Conservation (phyloP, 768 basidiomycete genomes). For the Lactarius psammicola region DNA sequence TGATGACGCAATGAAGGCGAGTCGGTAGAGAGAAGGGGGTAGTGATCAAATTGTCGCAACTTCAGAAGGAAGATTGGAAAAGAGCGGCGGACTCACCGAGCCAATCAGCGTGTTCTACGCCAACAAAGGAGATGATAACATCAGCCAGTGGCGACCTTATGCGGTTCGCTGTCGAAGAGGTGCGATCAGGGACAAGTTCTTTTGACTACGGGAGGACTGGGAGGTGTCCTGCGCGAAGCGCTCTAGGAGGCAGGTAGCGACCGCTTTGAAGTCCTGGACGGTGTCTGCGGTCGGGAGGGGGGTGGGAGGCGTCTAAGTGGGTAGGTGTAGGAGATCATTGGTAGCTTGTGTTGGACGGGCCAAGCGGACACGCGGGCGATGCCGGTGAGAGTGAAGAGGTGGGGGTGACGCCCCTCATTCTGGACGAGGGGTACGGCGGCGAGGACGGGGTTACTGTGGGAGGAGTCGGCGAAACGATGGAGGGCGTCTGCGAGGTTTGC, state of each 20-base stretch:
- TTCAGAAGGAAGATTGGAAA: no score
- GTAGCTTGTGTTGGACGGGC: constrained; percentile 46
- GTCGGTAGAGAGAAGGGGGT: constrained; percentile 54
- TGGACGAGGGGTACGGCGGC: constrained; percentile 60
- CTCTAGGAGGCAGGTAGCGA: constrained; percentile 65
- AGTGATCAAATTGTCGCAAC: no score
- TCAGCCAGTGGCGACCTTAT: constrained; percentile 72
- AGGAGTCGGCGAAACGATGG: constrained; percentile 63
- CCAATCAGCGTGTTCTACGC: constrained; percentile 67
- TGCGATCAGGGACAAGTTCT: constrained; percentile 68
- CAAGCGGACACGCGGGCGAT: constrained; percentile 66
- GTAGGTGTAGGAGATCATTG: constrained; percentile 42
- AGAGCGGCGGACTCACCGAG: constrained; percentile 65
- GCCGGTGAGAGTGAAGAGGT: constrained; percentile 71
- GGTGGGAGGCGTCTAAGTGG: constrained; percentile 32
- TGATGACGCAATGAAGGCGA: constrained; percentile 61
- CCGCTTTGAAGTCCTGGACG: constrained; percentile 65
- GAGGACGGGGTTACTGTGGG: constrained; percentile 65
- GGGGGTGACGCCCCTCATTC: constrained; percentile 59
- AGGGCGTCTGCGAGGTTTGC: constrained; percentile 63
- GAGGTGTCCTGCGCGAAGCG: constrained; percentile 48
- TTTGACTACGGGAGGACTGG: constrained; percentile 48
- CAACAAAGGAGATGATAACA: constrained; percentile 63
- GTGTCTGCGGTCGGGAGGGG: constrained; percentile 47
- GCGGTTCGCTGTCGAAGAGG: constrained; percentile 68